Evolutionary conservation across 2,329 filamentous ascomycete species (phyloP), one percentile per base, ranked within the genome.

Genomic region (Dendryphion nanum): DNA sequence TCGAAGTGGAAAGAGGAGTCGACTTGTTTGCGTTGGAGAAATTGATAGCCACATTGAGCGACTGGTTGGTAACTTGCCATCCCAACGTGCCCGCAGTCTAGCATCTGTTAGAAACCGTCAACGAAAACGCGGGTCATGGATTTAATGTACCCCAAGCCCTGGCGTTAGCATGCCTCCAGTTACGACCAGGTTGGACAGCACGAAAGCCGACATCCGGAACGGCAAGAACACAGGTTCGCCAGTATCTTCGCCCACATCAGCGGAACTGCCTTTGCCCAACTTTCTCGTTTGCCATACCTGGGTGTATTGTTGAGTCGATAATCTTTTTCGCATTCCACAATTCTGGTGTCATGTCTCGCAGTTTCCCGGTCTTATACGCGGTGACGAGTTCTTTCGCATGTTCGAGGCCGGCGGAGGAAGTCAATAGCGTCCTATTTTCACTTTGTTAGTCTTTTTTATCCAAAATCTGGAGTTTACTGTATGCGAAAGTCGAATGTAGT

Each of bases 1-100:
- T 86, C 16, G 81, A 79, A 42, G 81, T 85, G 15, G 86, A 86
- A 47, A 97, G 78, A 1, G 91, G 89, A 3, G 89, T 90, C 26
- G 89, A 95, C 69, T 98, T 98, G 78, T 98, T 98, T 47, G 91
- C 89, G 67, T 98, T 98, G 61, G 91, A 87, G 64, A 82, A 89
- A 77, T 98, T 98, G 76, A 98, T 91, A 51, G 89, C 91, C 18
- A 98, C 93, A 66, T 98, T 98, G 55, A 98, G 83, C 10, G 90
- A 96, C 73, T 98, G 93, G 70, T 98, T 98, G 51, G 86, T 81
- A 41, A 96, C 81, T 71, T 98, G 93, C 93, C 93, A 98, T 50
- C 85, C 83, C 24, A 97, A 76, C 4, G 89, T 96, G 36, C 91
- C 93, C 29, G 79, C 78, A 30, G 85, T 95, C 77, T 86, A 38